These are phyloP conservation scores for Pistacia atlantica DNA, from an alignment of 345 rosid species.

Conservation along the genomic window DNA sequence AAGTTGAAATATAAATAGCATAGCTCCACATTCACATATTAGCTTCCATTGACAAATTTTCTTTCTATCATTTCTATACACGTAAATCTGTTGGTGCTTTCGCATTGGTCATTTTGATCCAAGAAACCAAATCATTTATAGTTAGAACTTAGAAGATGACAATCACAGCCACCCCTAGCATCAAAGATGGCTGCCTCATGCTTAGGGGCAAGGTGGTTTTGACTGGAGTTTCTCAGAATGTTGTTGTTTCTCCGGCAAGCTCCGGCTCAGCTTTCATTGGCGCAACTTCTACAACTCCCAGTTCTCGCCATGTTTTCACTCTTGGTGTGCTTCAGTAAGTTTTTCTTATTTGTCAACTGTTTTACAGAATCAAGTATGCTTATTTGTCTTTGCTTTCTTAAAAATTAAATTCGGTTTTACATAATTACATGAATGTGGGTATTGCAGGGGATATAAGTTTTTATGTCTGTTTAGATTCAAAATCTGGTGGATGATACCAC, in stretches of 20 bases:
- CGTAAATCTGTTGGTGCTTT: neutral
- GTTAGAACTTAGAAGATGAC: slow-evolving; percentile 31
- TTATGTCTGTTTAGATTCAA: slow-evolving; percentile 54
- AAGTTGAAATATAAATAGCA: neutral
- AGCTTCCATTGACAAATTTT: neutral
- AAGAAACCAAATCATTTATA: neutral
- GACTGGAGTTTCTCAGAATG: slow-evolving; percentile 37
- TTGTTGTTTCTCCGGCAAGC: slow-evolving; percentile 37
- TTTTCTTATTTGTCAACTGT: neutral
- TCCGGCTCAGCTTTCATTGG: slow-evolving; percentile 51
- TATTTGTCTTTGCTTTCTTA: neutral
- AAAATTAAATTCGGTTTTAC: neutral
- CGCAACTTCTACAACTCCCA: slow-evolving; percentile 36
- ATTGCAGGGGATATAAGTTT: slow-evolving; percentile 49
- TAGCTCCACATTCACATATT: neutral
- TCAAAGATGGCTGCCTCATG: slow-evolving; percentile 45
- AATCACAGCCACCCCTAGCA: slow-evolving; percentile 26
- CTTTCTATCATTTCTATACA: neutral
- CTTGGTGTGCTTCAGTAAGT: slow-evolving; percentile 63
- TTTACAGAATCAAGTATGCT: no score
- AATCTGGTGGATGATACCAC: slow-evolving; percentile 79
- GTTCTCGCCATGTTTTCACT: slow-evolving; percentile 60
- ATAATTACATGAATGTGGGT: neutral
- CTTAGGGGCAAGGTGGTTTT: slow-evolving; percentile 44
- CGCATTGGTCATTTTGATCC: neutral